Conservation (phyloP, 257 asterid genomes). For the Salvia rosmarinus region DNA sequence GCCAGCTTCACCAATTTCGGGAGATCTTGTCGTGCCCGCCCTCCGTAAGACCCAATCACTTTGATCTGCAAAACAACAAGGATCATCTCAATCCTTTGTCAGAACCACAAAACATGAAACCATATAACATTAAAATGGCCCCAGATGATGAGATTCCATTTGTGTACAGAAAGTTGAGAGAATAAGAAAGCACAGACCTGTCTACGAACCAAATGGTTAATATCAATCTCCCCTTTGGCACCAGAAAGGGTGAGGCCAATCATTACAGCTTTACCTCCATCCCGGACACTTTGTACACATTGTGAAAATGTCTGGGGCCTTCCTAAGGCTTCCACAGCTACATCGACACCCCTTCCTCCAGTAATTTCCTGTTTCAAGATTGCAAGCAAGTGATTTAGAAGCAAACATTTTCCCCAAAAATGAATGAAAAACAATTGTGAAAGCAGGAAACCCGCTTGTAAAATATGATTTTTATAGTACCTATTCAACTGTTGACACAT, state of each 20-base stretch:
- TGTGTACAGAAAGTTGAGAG: not conserved
- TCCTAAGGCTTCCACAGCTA: conserved; percentile 97
- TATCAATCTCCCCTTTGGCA: conserved; percentile 91
- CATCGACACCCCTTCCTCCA: conserved; percentile 91
- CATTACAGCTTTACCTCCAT: conserved; percentile 99
- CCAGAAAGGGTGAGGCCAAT: conserved; percentile 91
- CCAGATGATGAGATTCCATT: too few species aligned
- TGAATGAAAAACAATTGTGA: not conserved
- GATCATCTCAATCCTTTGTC: not conserved
- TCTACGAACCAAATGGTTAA: conserved; percentile 93
- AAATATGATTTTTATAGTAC: too few species aligned
- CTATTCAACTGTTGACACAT: too few species aligned
- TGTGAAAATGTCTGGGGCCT: conserved; percentile 79
- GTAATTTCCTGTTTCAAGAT: conserved; percentile 73
- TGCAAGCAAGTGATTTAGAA: conserved; percentile 16
- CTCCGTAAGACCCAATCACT: conserved; percentile 94
- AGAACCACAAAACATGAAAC: not conserved
- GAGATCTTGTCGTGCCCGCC: conserved; percentile 92
- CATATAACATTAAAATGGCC: not conserved
- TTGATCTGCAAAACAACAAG: conserved; percentile 60
- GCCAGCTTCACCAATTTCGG: conserved; percentile 90
- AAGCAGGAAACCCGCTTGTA: not conserved
- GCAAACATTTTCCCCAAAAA: not conserved
- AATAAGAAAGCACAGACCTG: conserved; percentile 53
- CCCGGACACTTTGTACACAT: conserved; percentile 86